Conservation (phyloP, 129 eudicot species). For the Heracleum sosnowskyi region DNA sequence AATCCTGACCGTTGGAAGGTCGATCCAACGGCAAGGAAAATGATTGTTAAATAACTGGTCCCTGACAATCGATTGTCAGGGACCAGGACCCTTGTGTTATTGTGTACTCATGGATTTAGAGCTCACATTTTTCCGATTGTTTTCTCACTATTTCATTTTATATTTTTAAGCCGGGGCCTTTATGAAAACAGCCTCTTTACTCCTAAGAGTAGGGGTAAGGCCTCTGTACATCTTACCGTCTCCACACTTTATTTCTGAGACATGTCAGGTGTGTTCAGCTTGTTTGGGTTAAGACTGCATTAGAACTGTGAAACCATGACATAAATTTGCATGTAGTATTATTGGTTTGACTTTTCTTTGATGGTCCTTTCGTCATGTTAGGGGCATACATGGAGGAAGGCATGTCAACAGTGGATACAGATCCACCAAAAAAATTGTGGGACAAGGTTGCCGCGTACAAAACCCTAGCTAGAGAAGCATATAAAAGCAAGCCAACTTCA, state of each 20-base stretch:
- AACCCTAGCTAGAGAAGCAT: slow-evolving; percentile 35
- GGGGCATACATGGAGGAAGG: slow-evolving; percentile 40
- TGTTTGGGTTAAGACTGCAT: neutral
- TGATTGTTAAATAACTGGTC: too few relatives aligned
- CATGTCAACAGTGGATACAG: slow-evolving; percentile 16
- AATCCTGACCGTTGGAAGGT: too few relatives aligned
- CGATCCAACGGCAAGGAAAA: too few relatives aligned
- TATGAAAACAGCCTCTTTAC: neutral
- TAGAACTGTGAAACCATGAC: neutral
- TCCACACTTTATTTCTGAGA: neutral
- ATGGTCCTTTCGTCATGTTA: slow-evolving; percentile 12
- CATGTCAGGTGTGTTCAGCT: neutral
- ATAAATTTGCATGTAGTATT: slow-evolving; percentile 7
- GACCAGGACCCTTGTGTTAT: too few relatives aligned
- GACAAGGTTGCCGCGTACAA: slow-evolving; percentile 28
- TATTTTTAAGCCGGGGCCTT: neutral
- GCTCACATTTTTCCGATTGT: neutral
- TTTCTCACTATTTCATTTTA: neutral
- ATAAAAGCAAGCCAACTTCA: slow-evolving; percentile 60
- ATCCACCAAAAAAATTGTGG: slow-evolving; percentile 25
- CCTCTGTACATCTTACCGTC: neutral
- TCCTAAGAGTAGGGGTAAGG: neutral
- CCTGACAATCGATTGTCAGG: too few relatives aligned
- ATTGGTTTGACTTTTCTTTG: slow-evolving; percentile 8
- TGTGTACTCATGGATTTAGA: neutral